These are phyloP conservation scores for Naganishia friedmannii DNA, from an alignment of 768 basidiomycete species.

Conservation along the genomic window DNA sequence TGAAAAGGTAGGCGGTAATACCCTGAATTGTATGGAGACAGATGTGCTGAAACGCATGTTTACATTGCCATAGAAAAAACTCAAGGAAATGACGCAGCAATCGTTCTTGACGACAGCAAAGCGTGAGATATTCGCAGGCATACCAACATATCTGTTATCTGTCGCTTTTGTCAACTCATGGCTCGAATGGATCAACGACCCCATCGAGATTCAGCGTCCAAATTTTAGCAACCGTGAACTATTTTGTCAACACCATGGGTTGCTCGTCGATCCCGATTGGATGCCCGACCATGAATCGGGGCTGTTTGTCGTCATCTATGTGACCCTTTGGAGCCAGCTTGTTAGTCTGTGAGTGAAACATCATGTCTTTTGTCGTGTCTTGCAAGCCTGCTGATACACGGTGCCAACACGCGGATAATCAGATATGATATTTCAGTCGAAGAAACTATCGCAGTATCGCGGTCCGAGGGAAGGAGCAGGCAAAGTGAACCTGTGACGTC, in stretches of 20 bases:
- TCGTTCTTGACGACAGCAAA: neutral
- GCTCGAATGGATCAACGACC: slow-evolving; percentile 16
- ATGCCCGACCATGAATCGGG: slow-evolving; percentile 10
- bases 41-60: neutral
- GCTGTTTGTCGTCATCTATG: slow-evolving; percentile 1
- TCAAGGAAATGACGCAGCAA: neutral
- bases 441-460: neutral
- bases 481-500: neutral
- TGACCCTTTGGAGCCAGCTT: neutral
- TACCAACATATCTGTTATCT: slow-evolving; percentile 9
- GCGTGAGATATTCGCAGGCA: slow-evolving; percentile 8
- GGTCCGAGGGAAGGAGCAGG: neutral
- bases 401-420: no score
- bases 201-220: slow-evolving; percentile 13
- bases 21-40: neutral
- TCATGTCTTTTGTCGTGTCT: neutral
- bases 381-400: neutral
- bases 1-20: neutral
- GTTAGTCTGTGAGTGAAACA: neutral
- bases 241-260: slow-evolving; percentile 1
- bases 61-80: neutral
- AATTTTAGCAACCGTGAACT: neutral
- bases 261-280: slow-evolving; percentile 16
- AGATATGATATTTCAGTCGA: neutral
- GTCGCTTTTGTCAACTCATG: slow-evolving; percentile 3